Evolutionary conservation across 306 rosid genomes (phyloP).

Genomic region (Malus asiatica): DNA sequence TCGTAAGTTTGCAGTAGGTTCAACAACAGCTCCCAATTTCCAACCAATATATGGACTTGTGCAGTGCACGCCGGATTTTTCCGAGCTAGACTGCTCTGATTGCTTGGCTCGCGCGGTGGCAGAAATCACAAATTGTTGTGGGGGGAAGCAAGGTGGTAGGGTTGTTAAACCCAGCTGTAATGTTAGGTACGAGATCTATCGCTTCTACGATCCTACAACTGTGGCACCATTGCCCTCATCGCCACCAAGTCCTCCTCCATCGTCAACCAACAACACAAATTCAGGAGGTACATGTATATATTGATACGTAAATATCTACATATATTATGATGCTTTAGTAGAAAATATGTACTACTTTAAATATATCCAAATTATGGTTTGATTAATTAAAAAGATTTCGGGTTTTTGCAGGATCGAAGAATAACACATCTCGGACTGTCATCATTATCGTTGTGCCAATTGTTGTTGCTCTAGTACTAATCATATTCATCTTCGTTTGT

Average conservation of each 20-base stretch:
- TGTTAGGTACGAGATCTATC: background rate
- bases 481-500: background rate
- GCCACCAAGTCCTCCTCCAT: background rate
- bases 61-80: slow-evolving; percentile 19
- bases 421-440: background rate
- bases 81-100: background rate
- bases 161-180: slow-evolving; percentile 3
- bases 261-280: background rate
- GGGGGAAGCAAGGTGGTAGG: background rate
- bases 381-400: background rate
- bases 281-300: background rate
- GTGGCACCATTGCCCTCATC: background rate
- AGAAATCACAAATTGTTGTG: background rate
- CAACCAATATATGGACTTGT: background rate
- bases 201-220: background rate
- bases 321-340: background rate
- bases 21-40: background rate
- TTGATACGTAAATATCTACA: too few species aligned
- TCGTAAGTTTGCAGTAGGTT: background rate
- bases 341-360: too few species aligned
- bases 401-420: background rate
- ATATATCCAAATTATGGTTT: background rate
- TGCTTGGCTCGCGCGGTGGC: background rate
- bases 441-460: background rate
- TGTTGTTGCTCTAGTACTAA: background rate